Conservation (phyloP, 768 basidiomycete genomes). For the Boletus sp. region DNA sequence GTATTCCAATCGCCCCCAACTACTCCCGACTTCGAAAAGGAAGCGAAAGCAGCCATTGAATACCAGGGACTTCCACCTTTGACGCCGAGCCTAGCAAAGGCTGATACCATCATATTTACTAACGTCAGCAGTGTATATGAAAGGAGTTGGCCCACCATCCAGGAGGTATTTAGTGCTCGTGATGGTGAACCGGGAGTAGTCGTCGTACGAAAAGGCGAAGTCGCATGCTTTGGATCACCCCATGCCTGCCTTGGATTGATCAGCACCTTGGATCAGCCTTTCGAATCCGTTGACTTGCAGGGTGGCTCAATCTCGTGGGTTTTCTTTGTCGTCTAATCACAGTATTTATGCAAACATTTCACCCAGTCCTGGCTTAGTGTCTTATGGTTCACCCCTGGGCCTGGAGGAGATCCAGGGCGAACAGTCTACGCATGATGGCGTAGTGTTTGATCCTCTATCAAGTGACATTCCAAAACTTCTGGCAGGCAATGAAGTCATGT, state of each 20-base stretch:
- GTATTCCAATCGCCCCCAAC: conserved; percentile 49
- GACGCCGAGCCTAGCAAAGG: conserved; percentile 35
- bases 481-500: conserved; percentile 39
- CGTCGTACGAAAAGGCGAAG: conserved; percentile 48
- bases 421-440: conserved; percentile 54
- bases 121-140: conserved; percentile 57
- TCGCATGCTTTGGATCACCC: conserved; percentile 48
- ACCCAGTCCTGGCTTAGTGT: conserved; percentile 43
- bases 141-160: conserved; percentile 27
- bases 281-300: conserved; percentile 52
- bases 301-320: conserved; percentile 59
- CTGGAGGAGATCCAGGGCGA: conserved; percentile 55
- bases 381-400: conserved; percentile 45
- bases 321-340: conserved; percentile 7
- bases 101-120: conserved; percentile 53
- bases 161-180: conserved; percentile 18
- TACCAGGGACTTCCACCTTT: conserved; percentile 75
- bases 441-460: conserved; percentile 43
- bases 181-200: conserved; percentile 37
- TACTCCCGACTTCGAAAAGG: conserved; percentile 62
- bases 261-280: conserved; percentile 15
- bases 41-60: conserved; percentile 52
- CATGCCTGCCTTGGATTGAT: conserved; percentile 23
- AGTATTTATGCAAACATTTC: background rate
- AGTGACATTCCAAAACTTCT: conserved; percentile 34